These are phyloP conservation scores for Amaranthus hypochondriacus DNA, from an alignment of 148 eudicot species.

Conservation along the genomic window DNA sequence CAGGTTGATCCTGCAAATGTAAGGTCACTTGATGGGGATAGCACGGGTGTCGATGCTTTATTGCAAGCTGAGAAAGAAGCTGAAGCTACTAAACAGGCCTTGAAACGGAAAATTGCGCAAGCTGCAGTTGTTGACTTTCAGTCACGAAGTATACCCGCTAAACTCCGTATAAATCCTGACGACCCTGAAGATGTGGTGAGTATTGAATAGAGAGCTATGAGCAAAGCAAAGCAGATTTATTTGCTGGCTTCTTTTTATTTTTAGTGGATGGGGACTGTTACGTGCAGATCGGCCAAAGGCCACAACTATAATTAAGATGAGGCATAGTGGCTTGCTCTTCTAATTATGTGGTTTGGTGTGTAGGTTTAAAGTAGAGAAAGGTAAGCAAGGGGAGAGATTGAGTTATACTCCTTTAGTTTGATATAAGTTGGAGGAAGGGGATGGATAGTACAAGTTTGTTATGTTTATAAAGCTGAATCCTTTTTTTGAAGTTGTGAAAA, in stretches of 20 bases:
- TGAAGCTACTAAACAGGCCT: constrained; percentile 85
- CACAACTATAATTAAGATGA: background rate
- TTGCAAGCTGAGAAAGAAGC: constrained; percentile 88
- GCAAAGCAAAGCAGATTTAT: background rate
- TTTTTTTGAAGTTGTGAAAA: too few species aligned
- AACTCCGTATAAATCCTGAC: constrained; percentile 82
- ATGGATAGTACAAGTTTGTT: background rate
- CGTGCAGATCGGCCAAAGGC: background rate
- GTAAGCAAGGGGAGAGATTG: background rate
- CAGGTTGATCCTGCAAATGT: constrained; percentile 95
- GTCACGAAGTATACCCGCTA: constrained; percentile 63
- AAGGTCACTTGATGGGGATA: constrained; percentile 55
- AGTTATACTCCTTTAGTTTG: background rate
- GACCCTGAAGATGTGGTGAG: constrained; percentile 98
- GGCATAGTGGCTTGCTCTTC: background rate
- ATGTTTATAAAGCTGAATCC: too few species aligned
- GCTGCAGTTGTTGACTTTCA: constrained; percentile 68
- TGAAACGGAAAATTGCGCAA: constrained; percentile 94
- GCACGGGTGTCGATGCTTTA: constrained; percentile 45
- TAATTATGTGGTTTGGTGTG: background rate
- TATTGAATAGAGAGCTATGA: background rate
- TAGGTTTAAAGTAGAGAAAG: background rate
- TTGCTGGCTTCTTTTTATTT: background rate
- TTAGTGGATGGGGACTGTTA: background rate
- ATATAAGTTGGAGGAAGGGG: background rate